Base-by-base conservation (phyloP, 2,329 filamentous ascomycete genomes). In the Cladosporium oxysporum region DNA sequence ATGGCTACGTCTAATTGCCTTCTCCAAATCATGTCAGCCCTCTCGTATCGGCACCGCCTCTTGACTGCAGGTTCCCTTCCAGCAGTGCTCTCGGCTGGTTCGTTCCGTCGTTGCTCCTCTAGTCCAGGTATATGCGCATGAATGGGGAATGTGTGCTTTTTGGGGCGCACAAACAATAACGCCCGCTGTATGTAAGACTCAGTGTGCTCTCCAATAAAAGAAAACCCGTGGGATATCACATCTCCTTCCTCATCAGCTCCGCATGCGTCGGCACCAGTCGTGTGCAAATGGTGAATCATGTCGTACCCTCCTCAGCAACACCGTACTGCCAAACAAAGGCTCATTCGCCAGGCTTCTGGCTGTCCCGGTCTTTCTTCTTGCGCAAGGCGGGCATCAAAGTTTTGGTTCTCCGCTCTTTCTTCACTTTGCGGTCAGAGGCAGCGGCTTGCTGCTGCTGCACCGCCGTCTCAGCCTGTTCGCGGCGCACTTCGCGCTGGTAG, bases 351-450 rank as follows among this genome's bases (percentile, higher is more conserved):
- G 74, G 72, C 53, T 76, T 78, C 33, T 76, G 74, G 67, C 76
- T 77, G 6, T 76, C 72, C 68, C 71, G 71, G 44, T 71, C 76
- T 58, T 73, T 74, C 68, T 72, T 71, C 65, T 72, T 73, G 62
- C 71, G 75, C 66, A 81, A 75, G 5, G 75, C 76, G 10, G 78
- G 74, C 58, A 81, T 71, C 6, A 79, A 75, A 44, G 79, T 76
- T 67, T 79, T 78, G n/a, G 74, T 75, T 63, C 79, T 77, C 50
- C 75, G 76, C 26, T 77, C 74, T 52, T 77, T 77, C 50, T 73
- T 73, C 61, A 70, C 70, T 58, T 73, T 68, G 65, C 78, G 76
- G 66, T 78, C 78, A 50, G 74, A 76, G 5, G 68, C 50, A 21
- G 67, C 69, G 4, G 70, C 69, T 75, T 77, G 58, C 71, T 78